Evolutionary conservation across 129 eudicot species (phyloP).

Genomic region (Arctium lappa): DNA sequence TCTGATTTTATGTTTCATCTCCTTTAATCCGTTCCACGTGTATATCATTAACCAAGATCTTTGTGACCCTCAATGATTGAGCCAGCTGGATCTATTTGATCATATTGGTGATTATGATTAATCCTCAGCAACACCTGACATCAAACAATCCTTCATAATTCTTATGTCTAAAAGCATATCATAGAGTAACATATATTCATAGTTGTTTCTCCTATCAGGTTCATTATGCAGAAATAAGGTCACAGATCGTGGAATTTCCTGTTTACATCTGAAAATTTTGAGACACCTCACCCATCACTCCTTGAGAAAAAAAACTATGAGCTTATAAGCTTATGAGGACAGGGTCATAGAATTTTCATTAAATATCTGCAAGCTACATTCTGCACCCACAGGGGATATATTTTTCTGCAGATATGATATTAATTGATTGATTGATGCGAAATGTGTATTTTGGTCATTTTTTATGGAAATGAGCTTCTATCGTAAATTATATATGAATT

Average conservation of each 20-base stretch:
- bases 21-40: background rate
- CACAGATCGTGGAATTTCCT: background rate
- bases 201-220: background rate
- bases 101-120: background rate
- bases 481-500: background rate
- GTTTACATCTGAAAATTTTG: background rate
- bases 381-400: background rate
- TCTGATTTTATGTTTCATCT: background rate
- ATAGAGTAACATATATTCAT: background rate
- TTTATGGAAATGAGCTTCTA: background rate
- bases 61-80: background rate
- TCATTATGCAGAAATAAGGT: background rate
- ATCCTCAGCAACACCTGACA: background rate
- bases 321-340: background rate
- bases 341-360: background rate
- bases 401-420: background rate
- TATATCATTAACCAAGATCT: background rate
- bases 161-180: background rate
- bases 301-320: background rate
- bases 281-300: background rate
- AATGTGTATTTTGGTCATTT: background rate
- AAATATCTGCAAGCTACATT: background rate
- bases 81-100: background rate
- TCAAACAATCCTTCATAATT: background rate
- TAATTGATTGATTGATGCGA: no score